These are phyloP conservation scores for Waltergamsia citrina DNA, from an alignment of 2,329 filamentous ascomycete genomes.

Conservation along the genomic window DNA sequence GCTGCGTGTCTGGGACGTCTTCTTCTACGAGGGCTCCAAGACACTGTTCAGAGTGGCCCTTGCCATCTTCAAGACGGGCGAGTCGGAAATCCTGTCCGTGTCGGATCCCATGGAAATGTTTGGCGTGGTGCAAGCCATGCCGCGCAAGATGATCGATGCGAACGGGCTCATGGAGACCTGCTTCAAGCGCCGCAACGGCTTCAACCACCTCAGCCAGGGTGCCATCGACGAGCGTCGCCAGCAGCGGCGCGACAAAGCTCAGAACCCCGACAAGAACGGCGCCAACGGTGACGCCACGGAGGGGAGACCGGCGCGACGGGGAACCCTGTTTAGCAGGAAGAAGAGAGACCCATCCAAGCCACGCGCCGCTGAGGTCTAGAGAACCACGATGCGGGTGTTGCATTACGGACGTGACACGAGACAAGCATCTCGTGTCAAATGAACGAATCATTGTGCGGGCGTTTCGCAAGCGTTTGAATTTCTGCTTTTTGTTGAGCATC, in stretches of 20 bases:
- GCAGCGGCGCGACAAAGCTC: constrained; percentile 51
- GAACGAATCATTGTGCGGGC: no score
- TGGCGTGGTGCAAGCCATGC: constrained; percentile 82
- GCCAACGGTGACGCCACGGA: constrained; percentile 21
- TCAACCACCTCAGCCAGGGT: constrained; percentile 72
- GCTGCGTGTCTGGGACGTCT: constrained; percentile 86
- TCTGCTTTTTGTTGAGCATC: no score
- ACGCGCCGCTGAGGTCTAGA: constrained; percentile 3
- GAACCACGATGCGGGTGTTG: background rate
- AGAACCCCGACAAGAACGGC: constrained; percentile 22
- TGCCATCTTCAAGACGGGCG: constrained; percentile 83
- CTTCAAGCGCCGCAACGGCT: constrained; percentile 70
- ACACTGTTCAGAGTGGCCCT: constrained; percentile 88
- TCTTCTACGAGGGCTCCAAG: constrained; percentile 92
- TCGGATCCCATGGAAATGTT: constrained; percentile 92
- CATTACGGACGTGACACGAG: background rate
- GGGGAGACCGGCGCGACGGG: constrained; percentile 24
- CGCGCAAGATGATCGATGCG: constrained; percentile 70
- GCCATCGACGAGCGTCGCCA: constrained; percentile 68
- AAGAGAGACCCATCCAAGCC: constrained; percentile 19
- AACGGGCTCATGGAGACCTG: constrained; percentile 76
- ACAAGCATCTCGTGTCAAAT: no score
- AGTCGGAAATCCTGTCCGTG: constrained; percentile 69
- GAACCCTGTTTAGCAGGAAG: constrained; percentile 34
- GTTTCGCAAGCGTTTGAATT: no score